These are phyloP conservation scores for Candida easanensis DNA, from an alignment of 805 yeast species.

Conservation along the genomic window DNA sequence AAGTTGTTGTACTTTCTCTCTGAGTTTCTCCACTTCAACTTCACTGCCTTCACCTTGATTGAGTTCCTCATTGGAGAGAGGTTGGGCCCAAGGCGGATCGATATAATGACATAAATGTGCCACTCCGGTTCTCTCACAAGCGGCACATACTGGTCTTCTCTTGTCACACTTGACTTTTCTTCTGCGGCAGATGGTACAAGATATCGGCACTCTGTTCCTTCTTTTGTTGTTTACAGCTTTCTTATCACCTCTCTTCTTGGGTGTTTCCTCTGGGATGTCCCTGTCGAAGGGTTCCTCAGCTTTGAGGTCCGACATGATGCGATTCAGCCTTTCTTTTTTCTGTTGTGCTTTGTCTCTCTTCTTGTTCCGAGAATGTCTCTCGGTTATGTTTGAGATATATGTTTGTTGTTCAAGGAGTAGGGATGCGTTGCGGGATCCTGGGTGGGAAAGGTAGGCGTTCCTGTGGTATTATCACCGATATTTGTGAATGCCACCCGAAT, in stretches of 20 bases:
- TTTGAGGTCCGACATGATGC: not conserved
- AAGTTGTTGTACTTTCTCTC: slow-evolving; percentile 49
- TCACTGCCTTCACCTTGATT: slow-evolving; percentile 46
- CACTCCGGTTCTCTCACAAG: slow-evolving; percentile 56
- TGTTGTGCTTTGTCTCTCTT: too few species aligned
- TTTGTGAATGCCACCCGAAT: too few species aligned
- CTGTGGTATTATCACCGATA: too few species aligned
- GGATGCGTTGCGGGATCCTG: too few species aligned
- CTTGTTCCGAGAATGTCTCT: too few species aligned
- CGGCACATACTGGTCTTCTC: slow-evolving; percentile 53
- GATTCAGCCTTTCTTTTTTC: too few species aligned
- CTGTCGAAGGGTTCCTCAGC: not conserved
- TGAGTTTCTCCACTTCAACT: slow-evolving; percentile 49
- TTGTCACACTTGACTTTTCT: slow-evolving; percentile 50
- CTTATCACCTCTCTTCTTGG: slow-evolving; percentile 2
- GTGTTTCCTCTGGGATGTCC: not conserved
- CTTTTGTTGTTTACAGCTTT: slow-evolving; percentile 26
- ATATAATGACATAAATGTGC: slow-evolving; percentile 55
- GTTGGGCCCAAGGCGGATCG: slow-evolving; percentile 61
- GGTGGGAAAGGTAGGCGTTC: too few species aligned
- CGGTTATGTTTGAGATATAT: too few species aligned
- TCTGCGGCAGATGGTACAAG: slow-evolving; percentile 46
- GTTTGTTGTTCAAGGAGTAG: too few species aligned
- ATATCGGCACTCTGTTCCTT: slow-evolving; percentile 47
- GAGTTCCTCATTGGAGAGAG: slow-evolving; percentile 41